phyloP scores from a whole-genome alignment of 176 grass and related monocot species.

The Cocos nucifera region DNA sequence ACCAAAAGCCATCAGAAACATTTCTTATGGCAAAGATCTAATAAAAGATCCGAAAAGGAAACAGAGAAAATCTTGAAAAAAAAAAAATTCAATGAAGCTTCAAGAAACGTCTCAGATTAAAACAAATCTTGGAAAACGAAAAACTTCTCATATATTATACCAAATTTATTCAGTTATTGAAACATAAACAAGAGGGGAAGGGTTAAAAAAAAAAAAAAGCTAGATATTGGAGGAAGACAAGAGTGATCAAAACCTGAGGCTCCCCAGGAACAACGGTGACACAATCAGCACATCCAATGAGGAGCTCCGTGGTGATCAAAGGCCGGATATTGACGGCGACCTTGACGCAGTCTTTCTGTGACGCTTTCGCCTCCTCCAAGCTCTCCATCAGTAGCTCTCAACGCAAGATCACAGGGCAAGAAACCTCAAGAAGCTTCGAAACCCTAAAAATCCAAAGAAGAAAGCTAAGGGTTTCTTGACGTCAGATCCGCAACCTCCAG shows the following conservation, averaged over 20 bases:
- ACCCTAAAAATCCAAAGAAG: too few relatives aligned
- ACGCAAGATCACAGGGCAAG: slow-evolving; percentile 1
- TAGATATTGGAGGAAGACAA: not conserved
- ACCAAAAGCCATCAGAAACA: too few relatives aligned
- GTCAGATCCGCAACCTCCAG: not conserved
- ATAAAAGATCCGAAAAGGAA: too few relatives aligned
- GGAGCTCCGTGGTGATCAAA: slow-evolving; percentile 79
- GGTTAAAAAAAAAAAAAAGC: not conserved
- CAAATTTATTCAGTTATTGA: not conserved
- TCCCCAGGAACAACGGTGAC: slow-evolving; percentile 61
- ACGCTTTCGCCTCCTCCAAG: slow-evolving; percentile 27
- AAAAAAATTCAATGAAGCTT: too few relatives aligned
- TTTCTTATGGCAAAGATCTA: too few relatives aligned
- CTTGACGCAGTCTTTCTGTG: slow-evolving; percentile 68
- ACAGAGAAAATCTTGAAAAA: too few relatives aligned
- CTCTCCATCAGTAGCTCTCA: slow-evolving; percentile 40
- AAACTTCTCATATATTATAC: too few relatives aligned
- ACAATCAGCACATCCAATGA: slow-evolving; percentile 70
- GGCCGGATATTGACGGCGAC: slow-evolving; percentile 89
- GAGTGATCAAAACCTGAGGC: slow-evolving; percentile 58
- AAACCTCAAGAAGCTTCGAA: too few relatives aligned
- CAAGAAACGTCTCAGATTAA: too few relatives aligned
- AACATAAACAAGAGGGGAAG: not conserved
- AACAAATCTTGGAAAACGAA: too few relatives aligned
- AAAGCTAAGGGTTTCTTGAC: too few relatives aligned